phyloP scores from a whole-genome alignment of 768 basidiomycete genomes.

The Russula olivacea region DNA sequence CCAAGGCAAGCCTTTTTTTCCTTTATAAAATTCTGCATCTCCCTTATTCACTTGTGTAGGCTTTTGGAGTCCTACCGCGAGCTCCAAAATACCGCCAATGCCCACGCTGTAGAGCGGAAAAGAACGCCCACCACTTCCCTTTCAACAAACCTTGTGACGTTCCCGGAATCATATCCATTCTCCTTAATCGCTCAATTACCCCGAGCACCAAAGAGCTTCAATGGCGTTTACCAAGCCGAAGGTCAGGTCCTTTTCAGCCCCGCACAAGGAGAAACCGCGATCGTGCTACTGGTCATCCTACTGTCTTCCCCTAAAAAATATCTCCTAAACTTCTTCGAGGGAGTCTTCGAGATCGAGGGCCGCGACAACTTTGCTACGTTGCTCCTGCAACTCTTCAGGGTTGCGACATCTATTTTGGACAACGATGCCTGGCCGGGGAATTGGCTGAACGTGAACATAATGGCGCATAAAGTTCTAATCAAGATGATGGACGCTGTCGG shows the following conservation, averaged over 20 bases:
- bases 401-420: conserved; percentile 71
- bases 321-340: conserved; percentile 72
- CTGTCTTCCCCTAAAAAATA: conserved; percentile 74
- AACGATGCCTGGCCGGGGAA: conserved; percentile 84
- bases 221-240: conserved; percentile 38
- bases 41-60: conserved; percentile 36
- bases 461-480: conserved; percentile 82
- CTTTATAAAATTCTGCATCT: neutral
- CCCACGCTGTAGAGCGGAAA: conserved; percentile 62
- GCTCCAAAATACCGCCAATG: conserved; percentile 61
- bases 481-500: conserved; percentile 83
- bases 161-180: conserved; percentile 93
- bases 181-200: conserved; percentile 68
- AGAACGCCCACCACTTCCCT: conserved; percentile 53
- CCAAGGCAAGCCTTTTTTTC: conserved; percentile 54
- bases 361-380: conserved; percentile 66
- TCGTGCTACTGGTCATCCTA: conserved; percentile 77
- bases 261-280: conserved; percentile 77
- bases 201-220: conserved; percentile 41
- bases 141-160: conserved; percentile 64
- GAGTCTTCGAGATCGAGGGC: conserved; percentile 84
- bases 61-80: conserved; percentile 86
- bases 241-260: conserved; percentile 58
- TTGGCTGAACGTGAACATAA: conserved; percentile 88
- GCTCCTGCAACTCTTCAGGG: conserved; percentile 74